These are phyloP conservation scores for Hypoxylon crocopeplum DNA, from an alignment of 495 filamentous ascomycete genomes.

Conservation along the genomic window DNA sequence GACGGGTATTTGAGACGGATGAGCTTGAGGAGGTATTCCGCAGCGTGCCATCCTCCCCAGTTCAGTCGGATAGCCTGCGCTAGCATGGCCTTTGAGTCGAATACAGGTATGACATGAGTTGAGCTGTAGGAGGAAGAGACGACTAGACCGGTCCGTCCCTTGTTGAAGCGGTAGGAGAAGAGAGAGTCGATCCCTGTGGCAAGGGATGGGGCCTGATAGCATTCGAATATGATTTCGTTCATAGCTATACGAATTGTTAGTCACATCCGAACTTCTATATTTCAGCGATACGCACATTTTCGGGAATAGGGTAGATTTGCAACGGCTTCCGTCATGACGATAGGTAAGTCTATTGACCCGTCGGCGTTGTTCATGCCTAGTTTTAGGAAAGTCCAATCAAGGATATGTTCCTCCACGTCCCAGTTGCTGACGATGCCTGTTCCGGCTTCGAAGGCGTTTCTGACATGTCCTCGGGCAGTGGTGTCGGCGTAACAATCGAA, in stretches of 20 bases:
- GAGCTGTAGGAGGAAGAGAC: conserved; percentile 91
- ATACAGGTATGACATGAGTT: conserved; percentile 94
- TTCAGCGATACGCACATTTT: conserved; percentile 66
- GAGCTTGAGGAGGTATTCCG: conserved; percentile 89
- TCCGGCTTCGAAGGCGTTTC: conserved; percentile 88
- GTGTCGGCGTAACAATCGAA: conserved; percentile 93
- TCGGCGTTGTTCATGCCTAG: conserved; percentile 79
- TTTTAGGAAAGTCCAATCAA: conserved; percentile 93
- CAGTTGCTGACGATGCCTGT: conserved; percentile 93
- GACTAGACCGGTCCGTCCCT: conserved; percentile 85
- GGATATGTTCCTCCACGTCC: conserved; percentile 91
- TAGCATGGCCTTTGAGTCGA: conserved; percentile 82
- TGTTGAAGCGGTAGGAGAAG: conserved; percentile 92
- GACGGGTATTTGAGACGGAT: conserved; percentile 91
- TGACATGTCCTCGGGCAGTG: conserved; percentile 86
- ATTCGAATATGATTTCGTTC: conserved; percentile 96
- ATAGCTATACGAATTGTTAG: conserved; percentile 66
- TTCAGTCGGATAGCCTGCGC: conserved; percentile 86
- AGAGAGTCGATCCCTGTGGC: conserved; percentile 95
- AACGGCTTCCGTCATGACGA: conserved; percentile 96
- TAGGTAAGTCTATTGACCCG: conserved; percentile 78
- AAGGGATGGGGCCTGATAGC: conserved; percentile 85
- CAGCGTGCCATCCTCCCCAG: conserved; percentile 89
- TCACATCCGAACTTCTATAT: background rate
- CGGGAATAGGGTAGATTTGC: conserved; percentile 87